Conservation (phyloP, 176 grass and related monocot species). For the Oryza meridionalis region DNA sequence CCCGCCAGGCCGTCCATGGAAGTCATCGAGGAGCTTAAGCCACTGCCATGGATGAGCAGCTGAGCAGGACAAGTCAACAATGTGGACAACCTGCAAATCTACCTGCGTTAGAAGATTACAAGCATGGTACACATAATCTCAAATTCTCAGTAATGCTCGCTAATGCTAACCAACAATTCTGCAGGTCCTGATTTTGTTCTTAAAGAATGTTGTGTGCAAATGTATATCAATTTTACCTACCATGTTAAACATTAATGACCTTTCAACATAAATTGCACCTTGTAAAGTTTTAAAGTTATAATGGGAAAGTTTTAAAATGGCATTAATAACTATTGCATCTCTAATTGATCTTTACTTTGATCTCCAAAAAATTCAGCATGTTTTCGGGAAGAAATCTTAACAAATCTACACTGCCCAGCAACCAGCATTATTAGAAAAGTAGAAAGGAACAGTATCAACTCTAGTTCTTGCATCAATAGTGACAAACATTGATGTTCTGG, state of each 20-base stretch:
- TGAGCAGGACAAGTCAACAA: conserved; percentile 55
- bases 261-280: neutral
- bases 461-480: neutral
- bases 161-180: neutral
- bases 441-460: neutral
- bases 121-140: neutral
- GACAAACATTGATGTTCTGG: neutral
- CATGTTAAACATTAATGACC: neutral
- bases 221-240: neutral
- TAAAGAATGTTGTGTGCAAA: neutral
- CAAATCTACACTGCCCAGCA: neutral
- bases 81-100: conserved; percentile 45
- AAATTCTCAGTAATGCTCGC: neutral
- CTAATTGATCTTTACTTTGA: neutral
- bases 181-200: neutral
- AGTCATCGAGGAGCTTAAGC: conserved; percentile 46
- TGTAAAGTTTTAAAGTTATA: neutral
- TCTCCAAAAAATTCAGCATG: neutral
- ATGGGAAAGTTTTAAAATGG: neutral
- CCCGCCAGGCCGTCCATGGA: conserved; percentile 35
- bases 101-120: conserved; percentile 26
- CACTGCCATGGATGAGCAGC: conserved; percentile 54
- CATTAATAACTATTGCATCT: neutral
- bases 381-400: neutral
- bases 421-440: no score